phyloP scores from a whole-genome alignment of 148 eudicot genomes.

The Linanthus parryae region DNA sequence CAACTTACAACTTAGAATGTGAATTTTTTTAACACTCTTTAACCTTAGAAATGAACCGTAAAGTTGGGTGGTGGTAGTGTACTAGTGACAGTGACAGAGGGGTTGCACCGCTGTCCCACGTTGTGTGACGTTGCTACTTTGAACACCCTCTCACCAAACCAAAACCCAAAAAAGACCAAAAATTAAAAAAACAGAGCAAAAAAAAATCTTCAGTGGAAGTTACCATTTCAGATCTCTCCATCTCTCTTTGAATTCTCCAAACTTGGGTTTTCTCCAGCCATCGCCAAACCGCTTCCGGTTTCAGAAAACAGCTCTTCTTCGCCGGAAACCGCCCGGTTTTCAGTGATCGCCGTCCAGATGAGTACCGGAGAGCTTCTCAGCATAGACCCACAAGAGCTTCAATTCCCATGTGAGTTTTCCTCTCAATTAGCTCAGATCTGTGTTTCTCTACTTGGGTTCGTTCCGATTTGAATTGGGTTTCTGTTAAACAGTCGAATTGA shows the following conservation, averaged over 20 bases:
- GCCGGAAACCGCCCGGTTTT: neutral
- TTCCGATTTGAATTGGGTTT: constrained; percentile 3
- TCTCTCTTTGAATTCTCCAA: constrained; percentile 1
- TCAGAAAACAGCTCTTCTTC: neutral
- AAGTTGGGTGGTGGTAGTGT: no score
- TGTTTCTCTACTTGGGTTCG: neutral
- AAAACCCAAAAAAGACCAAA: no score
- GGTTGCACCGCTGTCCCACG: no score
- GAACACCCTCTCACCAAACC: no score
- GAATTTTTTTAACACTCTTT: no score
- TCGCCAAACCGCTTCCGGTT: neutral
- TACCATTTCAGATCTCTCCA: neutral
- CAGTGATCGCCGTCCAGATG: constrained; percentile 26
- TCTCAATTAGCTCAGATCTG: neutral
- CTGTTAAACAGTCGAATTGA: constrained; percentile 56
- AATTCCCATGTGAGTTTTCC: constrained; percentile 52
- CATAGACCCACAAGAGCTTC: constrained; percentile 78
- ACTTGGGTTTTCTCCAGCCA: constrained; percentile 4
- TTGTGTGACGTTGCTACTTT: no score
- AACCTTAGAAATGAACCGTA: no score
- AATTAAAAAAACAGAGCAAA: no score
- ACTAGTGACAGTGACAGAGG: no score
- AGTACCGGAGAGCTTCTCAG: constrained; percentile 71
- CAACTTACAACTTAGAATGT: no score
- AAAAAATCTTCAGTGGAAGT: no score